Percentiles rank a stretch among this genome's conserved stretches.
Conservation (phyloP, 202 grass and related monocot species). For the Musa balbisiana region DNA sequence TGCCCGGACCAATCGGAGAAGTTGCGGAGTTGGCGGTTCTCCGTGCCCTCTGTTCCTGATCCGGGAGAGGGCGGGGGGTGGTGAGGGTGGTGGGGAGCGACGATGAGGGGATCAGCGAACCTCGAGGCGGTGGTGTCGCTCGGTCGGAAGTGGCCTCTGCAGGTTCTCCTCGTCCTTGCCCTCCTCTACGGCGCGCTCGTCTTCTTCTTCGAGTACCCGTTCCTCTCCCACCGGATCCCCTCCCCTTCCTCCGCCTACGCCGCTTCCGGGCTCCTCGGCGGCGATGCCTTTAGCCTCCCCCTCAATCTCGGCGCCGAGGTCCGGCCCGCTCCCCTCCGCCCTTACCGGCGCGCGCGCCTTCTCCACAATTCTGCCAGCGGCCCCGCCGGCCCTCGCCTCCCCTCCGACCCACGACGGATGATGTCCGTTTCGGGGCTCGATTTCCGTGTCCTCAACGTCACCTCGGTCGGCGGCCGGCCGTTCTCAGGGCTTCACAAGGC, state of each 20-base stretch:
- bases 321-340: conserved; percentile 26
- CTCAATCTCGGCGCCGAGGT: conserved; percentile 23
- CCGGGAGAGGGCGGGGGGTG: conserved; percentile 16
- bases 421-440: not conserved
- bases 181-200: conserved; percentile 42
- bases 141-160: conserved; percentile 39
- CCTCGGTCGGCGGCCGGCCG: not conserved
- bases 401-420: not conserved
- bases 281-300: not conserved
- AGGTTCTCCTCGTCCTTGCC: conserved; percentile 34
- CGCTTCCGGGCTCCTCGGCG: not conserved
- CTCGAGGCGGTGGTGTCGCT: conserved; percentile 4
- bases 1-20: no score
- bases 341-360: conserved; percentile 21
- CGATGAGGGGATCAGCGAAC: conserved; percentile 55
- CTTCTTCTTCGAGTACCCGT: conserved; percentile 47
- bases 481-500: not conserved
- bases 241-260: not conserved
- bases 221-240: conserved; percentile 26
- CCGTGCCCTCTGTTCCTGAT: not conserved
- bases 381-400: not conserved
- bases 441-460: not conserved
- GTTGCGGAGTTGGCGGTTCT: not conserved
- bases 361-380: not conserved
- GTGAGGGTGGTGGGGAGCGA: not conserved